Conservation (phyloP, 1,284 basidiomycete species). For the Cryptococcus wingfieldii region DNA sequence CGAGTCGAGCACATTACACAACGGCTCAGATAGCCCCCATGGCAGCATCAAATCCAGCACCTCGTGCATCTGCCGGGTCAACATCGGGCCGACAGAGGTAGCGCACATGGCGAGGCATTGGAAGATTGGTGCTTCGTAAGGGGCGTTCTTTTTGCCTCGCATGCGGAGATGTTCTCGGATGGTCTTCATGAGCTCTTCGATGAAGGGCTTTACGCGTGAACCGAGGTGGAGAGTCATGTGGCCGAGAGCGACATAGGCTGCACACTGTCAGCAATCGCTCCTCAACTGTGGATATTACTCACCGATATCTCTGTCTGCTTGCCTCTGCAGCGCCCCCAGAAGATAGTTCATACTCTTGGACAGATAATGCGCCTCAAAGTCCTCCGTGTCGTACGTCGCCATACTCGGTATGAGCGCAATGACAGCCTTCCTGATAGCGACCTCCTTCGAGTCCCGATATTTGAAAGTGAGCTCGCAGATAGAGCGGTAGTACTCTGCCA, state of each 20-base stretch:
- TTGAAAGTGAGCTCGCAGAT: constrained; percentile 87
- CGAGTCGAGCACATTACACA: constrained; percentile 78
- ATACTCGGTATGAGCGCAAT: constrained; percentile 89
- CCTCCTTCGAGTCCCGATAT: constrained; percentile 82
- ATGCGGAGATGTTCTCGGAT: constrained; percentile 84
- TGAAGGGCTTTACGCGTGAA: constrained; percentile 91
- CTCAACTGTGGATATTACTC: constrained; percentile 18
- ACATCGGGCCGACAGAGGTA: constrained; percentile 87
- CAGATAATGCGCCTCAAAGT: constrained; percentile 81
- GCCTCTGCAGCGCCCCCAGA: constrained; percentile 79
- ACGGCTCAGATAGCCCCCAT: constrained; percentile 84
- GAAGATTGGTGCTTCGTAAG: constrained; percentile 92
- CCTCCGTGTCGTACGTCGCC: constrained; percentile 88
- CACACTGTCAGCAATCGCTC: constrained; percentile 16
- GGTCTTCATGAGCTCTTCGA: constrained; percentile 85
- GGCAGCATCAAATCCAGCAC: constrained; percentile 96
- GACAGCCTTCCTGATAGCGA: constrained; percentile 83
- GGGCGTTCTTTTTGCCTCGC: constrained; percentile 86
- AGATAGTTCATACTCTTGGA: constrained; percentile 90
- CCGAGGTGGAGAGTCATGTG: constrained; percentile 89
- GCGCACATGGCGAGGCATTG: constrained; percentile 97
- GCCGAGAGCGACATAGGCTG: constrained; percentile 93
- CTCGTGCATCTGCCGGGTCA: constrained; percentile 94
- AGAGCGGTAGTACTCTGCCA: constrained; percentile 83
- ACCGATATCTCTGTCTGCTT: constrained; percentile 85